These are phyloP conservation scores for Boletus vinaceobasis DNA, from an alignment of 768 basidiomycete species.

Conservation along the genomic window DNA sequence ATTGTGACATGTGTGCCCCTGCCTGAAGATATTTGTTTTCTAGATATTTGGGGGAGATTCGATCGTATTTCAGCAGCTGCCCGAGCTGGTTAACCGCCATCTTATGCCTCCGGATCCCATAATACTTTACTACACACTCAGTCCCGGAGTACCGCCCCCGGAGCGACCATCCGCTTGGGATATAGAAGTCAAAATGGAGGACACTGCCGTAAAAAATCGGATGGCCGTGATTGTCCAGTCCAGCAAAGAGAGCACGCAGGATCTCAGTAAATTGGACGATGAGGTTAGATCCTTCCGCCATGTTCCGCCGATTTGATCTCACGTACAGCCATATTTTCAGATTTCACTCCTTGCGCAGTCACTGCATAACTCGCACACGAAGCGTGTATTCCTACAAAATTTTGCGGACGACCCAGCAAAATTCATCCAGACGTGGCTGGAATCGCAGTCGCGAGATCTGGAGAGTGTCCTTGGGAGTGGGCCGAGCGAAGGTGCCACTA, in stretches of 20 bases:
- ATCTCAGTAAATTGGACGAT: constrained; percentile 75
- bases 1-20: not conserved
- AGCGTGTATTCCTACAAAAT: constrained; percentile 78
- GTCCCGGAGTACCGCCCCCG: constrained; percentile 58
- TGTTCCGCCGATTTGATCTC: constrained; percentile 12
- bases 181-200: constrained; percentile 86
- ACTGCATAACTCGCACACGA: constrained; percentile 81
- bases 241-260: constrained; percentile 66
- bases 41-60: constrained; percentile 72
- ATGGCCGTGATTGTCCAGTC: constrained; percentile 70
- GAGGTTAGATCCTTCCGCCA: constrained; percentile 51
- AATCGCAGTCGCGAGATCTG: constrained; percentile 87
- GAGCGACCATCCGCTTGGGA: constrained; percentile 81
- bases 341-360: constrained; percentile 83
- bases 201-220: constrained; percentile 64
- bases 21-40: not conserved
- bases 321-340: constrained; percentile 37
- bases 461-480: constrained; percentile 89
- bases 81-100: constrained; percentile 81
- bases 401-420: constrained; percentile 76
- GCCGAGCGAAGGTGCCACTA: constrained; percentile 69
- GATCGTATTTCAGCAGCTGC: constrained; percentile 74
- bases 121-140: constrained; percentile 70
- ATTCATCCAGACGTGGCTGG: constrained; percentile 88
- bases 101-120: constrained; percentile 77